These are phyloP conservation scores for Nyctanthes arbortristis DNA, from an alignment of 257 asterid genomes.

Conservation along the genomic window DNA sequence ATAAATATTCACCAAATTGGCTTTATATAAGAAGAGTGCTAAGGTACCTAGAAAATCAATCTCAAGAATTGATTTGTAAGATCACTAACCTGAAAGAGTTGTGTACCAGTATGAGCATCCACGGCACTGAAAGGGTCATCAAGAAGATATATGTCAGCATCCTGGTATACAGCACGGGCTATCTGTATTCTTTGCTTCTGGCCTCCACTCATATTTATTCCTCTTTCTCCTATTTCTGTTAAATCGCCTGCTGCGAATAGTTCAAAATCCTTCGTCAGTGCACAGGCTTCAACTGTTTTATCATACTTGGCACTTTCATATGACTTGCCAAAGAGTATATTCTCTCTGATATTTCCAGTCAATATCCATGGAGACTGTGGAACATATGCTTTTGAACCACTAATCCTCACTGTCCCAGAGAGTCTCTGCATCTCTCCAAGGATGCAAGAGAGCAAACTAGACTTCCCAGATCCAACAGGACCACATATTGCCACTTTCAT, in stretches of 20 bases:
- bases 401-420: slow-evolving; percentile 25
- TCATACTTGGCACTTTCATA: slow-evolving; percentile 5
- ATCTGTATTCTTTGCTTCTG: slow-evolving; percentile 35
- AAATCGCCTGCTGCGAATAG: slow-evolving; percentile 5
- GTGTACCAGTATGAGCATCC: slow-evolving; percentile 33
- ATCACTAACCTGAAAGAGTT: slow-evolving; percentile 19
- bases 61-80: too few relatives aligned
- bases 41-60: background rate
- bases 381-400: slow-evolving; percentile 17
- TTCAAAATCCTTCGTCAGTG: slow-evolving; percentile 11
- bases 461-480: slow-evolving; percentile 62
- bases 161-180: slow-evolving; percentile 34
- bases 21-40: slow-evolving; percentile 13
- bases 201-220: slow-evolving; percentile 36
- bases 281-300: slow-evolving; percentile 7
- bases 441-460: slow-evolving; percentile 56
- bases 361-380: slow-evolving; percentile 17
- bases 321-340: slow-evolving; percentile 10
- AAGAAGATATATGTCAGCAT: slow-evolving; percentile 32
- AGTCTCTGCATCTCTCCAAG: slow-evolving; percentile 57
- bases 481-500: slow-evolving; percentile 62
- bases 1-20: slow-evolving; percentile 8
- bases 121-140: slow-evolving; percentile 38
- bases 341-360: slow-evolving; percentile 13
- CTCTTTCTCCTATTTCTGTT: slow-evolving; percentile 25